phyloP scores from a whole-genome alignment of 176 grass and related monocot genomes.

The Poa pratensis region DNA sequence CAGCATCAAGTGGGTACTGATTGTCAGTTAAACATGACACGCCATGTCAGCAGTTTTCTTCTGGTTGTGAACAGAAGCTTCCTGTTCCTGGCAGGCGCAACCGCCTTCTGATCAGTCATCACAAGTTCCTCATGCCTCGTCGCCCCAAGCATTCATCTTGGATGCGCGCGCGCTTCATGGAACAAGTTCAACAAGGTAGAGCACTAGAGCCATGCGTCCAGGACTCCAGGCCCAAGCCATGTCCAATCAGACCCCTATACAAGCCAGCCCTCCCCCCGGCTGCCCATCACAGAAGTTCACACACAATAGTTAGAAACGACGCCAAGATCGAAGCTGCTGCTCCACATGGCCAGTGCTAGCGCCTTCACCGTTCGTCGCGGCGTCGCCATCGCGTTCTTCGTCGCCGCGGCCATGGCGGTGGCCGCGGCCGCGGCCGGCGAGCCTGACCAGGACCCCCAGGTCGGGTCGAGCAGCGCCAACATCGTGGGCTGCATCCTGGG shows the following conservation, averaged over 20 bases:
- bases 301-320: background rate
- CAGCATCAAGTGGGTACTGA: too few species aligned
- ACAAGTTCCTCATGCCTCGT: background rate
- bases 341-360: background rate
- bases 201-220: background rate
- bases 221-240: background rate
- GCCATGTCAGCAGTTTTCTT: too few species aligned
- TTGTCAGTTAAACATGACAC: too few species aligned
- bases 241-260: background rate
- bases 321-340: background rate
- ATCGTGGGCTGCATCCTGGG: constrained; percentile 21
- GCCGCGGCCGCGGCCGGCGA: background rate
- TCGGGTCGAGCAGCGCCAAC: background rate
- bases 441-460: background rate
- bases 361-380: background rate
- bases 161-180: background rate
- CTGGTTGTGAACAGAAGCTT: background rate
- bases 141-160: background rate
- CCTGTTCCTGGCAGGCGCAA: background rate
- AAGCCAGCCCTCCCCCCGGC: background rate
- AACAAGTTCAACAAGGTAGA: background rate
- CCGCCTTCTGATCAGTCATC: background rate
- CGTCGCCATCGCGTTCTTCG: background rate
- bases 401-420: background rate
- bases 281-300: background rate